Conservation (phyloP, 257 asterid genomes). For the Nicotiana knightiana region DNA sequence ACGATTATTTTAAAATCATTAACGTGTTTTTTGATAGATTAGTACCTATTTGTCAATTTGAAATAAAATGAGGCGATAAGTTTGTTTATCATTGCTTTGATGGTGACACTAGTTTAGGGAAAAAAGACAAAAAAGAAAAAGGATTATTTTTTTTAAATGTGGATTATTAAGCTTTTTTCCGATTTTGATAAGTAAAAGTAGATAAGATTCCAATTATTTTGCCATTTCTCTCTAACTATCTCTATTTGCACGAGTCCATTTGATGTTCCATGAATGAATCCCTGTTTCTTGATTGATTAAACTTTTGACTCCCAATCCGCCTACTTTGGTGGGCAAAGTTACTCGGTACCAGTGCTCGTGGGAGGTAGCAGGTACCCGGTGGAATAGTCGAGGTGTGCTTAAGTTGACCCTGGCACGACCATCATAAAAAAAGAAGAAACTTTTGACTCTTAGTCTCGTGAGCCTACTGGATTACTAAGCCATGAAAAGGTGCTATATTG, state of each 20-base stretch:
- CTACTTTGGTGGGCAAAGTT: too few relatives aligned
- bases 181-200: slow-evolving; percentile 14
- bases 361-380: too few relatives aligned
- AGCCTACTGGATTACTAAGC: neutral
- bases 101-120: neutral
- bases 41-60: neutral
- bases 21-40: neutral
- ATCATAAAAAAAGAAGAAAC: too few relatives aligned
- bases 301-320: neutral
- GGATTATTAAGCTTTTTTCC: neutral
- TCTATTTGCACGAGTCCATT: neutral
- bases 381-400: too few relatives aligned
- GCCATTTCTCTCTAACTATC: neutral
- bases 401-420: too few relatives aligned
- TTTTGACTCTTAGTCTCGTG: neutral
- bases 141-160: neutral
- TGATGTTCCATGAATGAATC: neutral
- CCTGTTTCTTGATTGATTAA: neutral
- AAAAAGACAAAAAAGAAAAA: neutral
- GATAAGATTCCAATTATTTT: slow-evolving; percentile 8
- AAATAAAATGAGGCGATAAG: neutral
- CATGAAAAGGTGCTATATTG: neutral
- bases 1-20: neutral
- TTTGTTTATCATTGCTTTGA: neutral
- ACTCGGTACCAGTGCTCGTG: neutral